Base-by-base conservation (phyloP, 1,284 basidiomycete genomes). In the Cryptococcus sp. region DNA sequence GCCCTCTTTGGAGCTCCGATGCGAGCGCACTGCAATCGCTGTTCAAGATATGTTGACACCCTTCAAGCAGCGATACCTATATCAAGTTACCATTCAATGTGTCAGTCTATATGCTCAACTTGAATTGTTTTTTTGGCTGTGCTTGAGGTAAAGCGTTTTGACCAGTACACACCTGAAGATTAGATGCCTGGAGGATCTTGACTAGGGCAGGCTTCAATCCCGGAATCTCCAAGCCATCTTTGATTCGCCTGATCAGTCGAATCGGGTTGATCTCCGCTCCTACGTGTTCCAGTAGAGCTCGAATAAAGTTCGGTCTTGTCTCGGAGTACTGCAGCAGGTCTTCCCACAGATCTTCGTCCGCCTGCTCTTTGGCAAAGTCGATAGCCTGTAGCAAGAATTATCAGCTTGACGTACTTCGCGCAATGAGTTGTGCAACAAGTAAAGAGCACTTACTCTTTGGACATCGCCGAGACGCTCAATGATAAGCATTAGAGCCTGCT, bases 301-400 rank as follows among this genome's bases (percentile, higher is more conserved):
- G 88, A 52, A 99, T 98, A 80, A 99, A 99, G 0, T 87, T 91
- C 89, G 95, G 96, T 58, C 91, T 82, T 17, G 91, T 93, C 77
- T 98, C 95, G 0, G 95, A 95, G 72, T 99, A 98, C 59, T 84
- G 86, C 20, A 99, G 80, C 13, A 99, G 83, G 74, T 97, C 93
- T 70, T 98, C 95, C 96, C 96, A 99, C 0, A 99, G 85, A 75
- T 99, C 96, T 63, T 93, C 88, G 67, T 99, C 96, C 58, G 89
- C 89, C 76, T 98, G 95, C 75, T 98, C 94, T 72, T 95, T 95
- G 0, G 94, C 95, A 72, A 99, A 99, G 60, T 97, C 94, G 68
- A 99, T 98, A 0, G 95, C 94, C 89, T 92, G 61, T 19, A 37
- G 20, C 45, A 51, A 26, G 38, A 7, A 34, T 10, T 34, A 34